A percentile compares a stretch with the other conserved stretches of the same genome.
Evolutionary conservation across 495 filamentous ascomycete genomes (phyloP).

Genomic region (Hamigera avellanea): DNA sequence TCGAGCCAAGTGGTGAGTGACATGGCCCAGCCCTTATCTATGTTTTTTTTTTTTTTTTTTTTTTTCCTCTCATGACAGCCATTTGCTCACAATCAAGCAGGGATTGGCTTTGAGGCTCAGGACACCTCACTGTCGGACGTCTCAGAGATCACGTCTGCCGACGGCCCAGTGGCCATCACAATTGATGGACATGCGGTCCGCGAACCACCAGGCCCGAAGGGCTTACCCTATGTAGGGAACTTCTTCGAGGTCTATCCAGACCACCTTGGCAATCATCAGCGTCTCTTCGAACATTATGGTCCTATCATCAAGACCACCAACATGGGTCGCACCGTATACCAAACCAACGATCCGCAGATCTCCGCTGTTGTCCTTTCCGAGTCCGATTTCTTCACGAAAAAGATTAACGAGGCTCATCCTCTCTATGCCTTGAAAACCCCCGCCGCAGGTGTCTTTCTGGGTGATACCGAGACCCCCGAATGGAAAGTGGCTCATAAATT

Average conservation of each 20-base stretch:
- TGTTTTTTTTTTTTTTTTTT: slow-evolving; percentile 26
- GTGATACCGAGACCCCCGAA: slow-evolving; percentile 36
- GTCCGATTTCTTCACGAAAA: slow-evolving; percentile 40
- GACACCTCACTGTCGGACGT: too few relatives aligned
- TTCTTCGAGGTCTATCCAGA: slow-evolving; percentile 47
- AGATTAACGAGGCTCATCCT: slow-evolving; percentile 37
- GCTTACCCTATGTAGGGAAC: slow-evolving; percentile 37
- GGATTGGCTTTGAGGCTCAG: too few relatives aligned
- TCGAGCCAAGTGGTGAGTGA: too few relatives aligned
- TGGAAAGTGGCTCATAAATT: slow-evolving; percentile 44
- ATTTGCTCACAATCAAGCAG: too few relatives aligned
- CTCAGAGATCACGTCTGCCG: slow-evolving; percentile 17
- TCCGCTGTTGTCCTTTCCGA: slow-evolving; percentile 30
- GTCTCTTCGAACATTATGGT: slow-evolving; percentile 42
- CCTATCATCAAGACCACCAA: slow-evolving; percentile 41
- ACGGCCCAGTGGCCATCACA: slow-evolving; percentile 24
- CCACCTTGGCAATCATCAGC: slow-evolving; percentile 45
- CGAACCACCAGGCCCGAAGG: slow-evolving; percentile 30
- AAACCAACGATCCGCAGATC: slow-evolving; percentile 37
- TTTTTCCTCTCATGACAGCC: too few relatives aligned
- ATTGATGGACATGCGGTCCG: slow-evolving; percentile 34
- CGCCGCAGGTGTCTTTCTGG: slow-evolving; percentile 37
- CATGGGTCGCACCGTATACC: slow-evolving; percentile 37
- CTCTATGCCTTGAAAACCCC: slow-evolving; percentile 33
- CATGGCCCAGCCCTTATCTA: too few relatives aligned